Conservation (phyloP, 2,329 filamentous ascomycete genomes). For the Colletotrichum neosansevieriae region DNA sequence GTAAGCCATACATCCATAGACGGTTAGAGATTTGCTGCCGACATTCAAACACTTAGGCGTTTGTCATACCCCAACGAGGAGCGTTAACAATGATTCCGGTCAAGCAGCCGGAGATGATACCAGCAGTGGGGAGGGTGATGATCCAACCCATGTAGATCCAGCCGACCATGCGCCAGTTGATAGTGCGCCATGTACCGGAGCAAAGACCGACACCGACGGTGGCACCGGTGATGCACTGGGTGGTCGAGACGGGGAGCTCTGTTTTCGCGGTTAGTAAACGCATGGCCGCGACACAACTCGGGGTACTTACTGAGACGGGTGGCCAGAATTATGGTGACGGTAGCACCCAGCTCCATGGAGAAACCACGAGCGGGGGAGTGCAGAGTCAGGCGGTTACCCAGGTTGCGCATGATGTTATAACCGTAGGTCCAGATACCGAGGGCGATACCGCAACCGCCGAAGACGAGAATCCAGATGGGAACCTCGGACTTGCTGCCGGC, state of each 20-base stretch:
- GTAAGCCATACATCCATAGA: neutral
- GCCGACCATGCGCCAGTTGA: slow-evolving; percentile 68
- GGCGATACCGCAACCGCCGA: slow-evolving; percentile 51
- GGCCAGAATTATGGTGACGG: slow-evolving; percentile 73
- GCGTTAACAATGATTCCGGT: slow-evolving; percentile 71
- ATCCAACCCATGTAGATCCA: slow-evolving; percentile 68
- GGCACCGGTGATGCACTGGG: slow-evolving; percentile 68
- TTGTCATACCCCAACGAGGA: slow-evolving; percentile 55
- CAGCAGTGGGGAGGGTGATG: slow-evolving; percentile 59
- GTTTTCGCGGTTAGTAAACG: neutral
- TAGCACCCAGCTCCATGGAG: slow-evolving; percentile 62
- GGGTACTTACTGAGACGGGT: slow-evolving; percentile 63
- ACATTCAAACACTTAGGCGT: neutral
- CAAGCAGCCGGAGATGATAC: slow-evolving; percentile 64
- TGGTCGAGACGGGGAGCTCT: slow-evolving; percentile 67
- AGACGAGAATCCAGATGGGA: slow-evolving; percentile 68
- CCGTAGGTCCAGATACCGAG: slow-evolving; percentile 64
- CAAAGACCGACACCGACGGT: slow-evolving; percentile 69
- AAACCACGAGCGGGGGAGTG: slow-evolving; percentile 68
- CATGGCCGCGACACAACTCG: neutral
- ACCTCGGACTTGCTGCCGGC: slow-evolving; percentile 59
- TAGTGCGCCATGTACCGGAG: slow-evolving; percentile 63
- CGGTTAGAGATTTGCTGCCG: neutral
- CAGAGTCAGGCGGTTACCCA: slow-evolving; percentile 69
- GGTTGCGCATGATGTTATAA: slow-evolving; percentile 69